Evolutionary conservation across 2,329 filamentous ascomycete genomes (phyloP).

Genomic region (Ceratocystis destructans): DNA sequence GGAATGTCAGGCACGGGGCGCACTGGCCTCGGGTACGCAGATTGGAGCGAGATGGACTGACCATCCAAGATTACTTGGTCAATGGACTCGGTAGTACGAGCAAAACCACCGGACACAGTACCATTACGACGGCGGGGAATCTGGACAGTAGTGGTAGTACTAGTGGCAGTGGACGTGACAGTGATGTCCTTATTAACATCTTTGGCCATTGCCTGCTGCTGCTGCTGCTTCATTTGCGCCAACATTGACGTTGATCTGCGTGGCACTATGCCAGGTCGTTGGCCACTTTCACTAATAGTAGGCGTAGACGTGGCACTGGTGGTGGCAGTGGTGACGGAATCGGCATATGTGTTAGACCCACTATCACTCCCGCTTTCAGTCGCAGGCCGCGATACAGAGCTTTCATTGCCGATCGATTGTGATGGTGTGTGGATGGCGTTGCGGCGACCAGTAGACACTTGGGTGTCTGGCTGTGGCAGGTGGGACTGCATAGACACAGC

Average conservation of each 20-base stretch:
- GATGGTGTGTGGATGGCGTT: constrained; percentile 12
- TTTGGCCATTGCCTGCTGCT: neutral
- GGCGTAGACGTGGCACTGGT: constrained; percentile 1
- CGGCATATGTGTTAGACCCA: constrained; percentile 11
- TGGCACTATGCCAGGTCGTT: constrained; percentile 15
- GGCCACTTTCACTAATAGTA: neutral
- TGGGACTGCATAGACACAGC: neutral
- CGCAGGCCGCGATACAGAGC: constrained; percentile 1
- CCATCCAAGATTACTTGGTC: constrained; percentile 11
- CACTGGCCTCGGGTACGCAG: constrained; percentile 11
- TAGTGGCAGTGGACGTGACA: constrained; percentile 10
- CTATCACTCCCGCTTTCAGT: constrained; percentile 14
- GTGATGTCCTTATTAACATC: constrained; percentile 10
- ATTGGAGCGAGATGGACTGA: constrained; percentile 11
- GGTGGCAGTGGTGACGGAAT: constrained; percentile 13
- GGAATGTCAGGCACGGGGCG: constrained; percentile 17
- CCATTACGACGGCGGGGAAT: constrained; percentile 13
- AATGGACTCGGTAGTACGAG: constrained; percentile 9
- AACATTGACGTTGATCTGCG: constrained; percentile 17
- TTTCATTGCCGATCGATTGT: constrained; percentile 11
- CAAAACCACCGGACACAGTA: constrained; percentile 11
- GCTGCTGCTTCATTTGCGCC: constrained; percentile 13
- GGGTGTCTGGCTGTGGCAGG: constrained; percentile 11
- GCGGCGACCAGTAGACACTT: constrained; percentile 9
- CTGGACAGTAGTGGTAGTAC: constrained; percentile 13